Evolutionary conservation across 2,329 filamentous ascomycete genomes (phyloP).

Genomic region (Penicillium sp.): DNA sequence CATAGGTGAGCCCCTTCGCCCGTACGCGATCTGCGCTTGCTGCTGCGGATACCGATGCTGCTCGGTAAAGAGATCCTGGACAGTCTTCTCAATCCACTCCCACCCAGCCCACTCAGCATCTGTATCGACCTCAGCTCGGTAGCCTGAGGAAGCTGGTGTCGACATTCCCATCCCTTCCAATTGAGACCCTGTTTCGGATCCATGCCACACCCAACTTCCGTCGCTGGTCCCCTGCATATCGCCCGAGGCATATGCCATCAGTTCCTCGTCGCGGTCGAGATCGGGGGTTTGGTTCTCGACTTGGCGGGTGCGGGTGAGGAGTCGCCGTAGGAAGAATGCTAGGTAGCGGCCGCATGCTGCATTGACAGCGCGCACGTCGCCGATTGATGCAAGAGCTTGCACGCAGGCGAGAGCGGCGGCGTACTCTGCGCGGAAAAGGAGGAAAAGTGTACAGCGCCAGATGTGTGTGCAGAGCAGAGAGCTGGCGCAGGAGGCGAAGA

Average conservation of each 20-base stretch:
- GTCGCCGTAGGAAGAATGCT: conserved; percentile 71
- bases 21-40: conserved; percentile 3
- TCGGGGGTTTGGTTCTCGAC: conserved; percentile 35
- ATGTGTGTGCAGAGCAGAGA: conserved; percentile 77
- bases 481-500: conserved; percentile 66
- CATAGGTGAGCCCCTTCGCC: conserved; percentile 14
- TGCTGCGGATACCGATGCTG: conserved; percentile 33
- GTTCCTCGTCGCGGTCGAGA: conserved; percentile 73
- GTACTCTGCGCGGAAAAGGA: conserved; percentile 72
- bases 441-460: conserved; percentile 80
- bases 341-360: conserved; percentile 77
- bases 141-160: conserved; percentile 17
- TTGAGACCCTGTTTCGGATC: conserved; percentile 53
- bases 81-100: conserved; percentile 67
- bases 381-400: conserved; percentile 68
- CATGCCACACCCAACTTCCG: conserved; percentile 79
- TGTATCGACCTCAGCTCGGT: conserved; percentile 54
- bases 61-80: conserved; percentile 44
- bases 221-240: conserved; percentile 81
- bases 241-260: conserved; percentile 80
- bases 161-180: conserved; percentile 27
- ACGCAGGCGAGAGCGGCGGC: conserved; percentile 71
- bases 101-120: conserved; percentile 75
- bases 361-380: conserved; percentile 69
- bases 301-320: conserved; percentile 58